Conservation (phyloP, 2,329 filamentous ascomycete genomes). For the Aspergillus floridensis region DNA sequence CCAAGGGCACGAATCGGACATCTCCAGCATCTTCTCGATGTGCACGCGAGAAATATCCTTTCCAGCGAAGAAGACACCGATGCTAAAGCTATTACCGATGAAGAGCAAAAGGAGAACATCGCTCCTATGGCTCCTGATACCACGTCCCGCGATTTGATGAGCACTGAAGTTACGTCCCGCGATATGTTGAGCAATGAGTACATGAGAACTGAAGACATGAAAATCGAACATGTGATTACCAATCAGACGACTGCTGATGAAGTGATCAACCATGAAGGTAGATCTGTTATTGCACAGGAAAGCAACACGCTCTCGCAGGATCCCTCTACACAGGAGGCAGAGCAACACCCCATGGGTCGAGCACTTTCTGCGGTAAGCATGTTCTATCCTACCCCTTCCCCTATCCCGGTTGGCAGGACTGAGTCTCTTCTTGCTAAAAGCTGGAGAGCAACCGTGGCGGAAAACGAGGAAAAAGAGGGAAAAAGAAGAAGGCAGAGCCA, state of each 20-base stretch:
- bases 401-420: constrained; percentile 28
- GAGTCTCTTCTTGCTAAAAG: constrained; percentile 29
- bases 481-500: background rate
- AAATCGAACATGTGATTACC: too few species aligned
- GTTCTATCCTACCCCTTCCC: constrained; percentile 20
- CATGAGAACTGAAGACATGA: background rate
- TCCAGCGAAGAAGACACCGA: background rate
- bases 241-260: too few species aligned
- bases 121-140: background rate
- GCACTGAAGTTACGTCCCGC: background rate
- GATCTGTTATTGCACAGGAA: constrained; percentile 1
- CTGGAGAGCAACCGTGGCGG: constrained; percentile 28
- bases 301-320: constrained; percentile 15
- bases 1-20: background rate
- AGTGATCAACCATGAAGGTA: background rate
- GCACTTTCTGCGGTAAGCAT: constrained; percentile 33
- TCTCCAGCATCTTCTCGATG: background rate
- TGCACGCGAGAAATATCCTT: background rate
- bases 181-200: background rate
- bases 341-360: constrained; percentile 21
- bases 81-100: background rate
- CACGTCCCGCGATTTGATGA: too few species aligned
- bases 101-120: constrained; percentile 20
- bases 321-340: constrained; percentile 21
- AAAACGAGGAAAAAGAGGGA: constrained; percentile 21